A percentile compares a stretch with the other conserved stretches of the same genome.
Conservation (phyloP, 2,329 filamentous ascomycete species). For the Capronia coronata region DNA sequence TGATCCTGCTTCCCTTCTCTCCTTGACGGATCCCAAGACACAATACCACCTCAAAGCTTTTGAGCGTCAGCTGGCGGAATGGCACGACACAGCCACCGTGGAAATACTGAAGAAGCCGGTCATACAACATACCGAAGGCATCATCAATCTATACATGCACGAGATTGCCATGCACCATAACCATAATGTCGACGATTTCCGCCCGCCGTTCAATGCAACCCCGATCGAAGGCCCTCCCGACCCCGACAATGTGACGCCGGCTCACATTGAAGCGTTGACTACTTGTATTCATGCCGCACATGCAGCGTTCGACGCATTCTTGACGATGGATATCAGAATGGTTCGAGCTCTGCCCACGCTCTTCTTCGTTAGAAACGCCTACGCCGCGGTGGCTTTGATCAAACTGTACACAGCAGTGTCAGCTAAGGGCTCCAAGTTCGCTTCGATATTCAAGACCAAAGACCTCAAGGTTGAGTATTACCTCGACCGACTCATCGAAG, state of each 20-base stretch:
- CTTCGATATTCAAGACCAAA: constrained; percentile 62
- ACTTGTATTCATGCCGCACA: constrained; percentile 63
- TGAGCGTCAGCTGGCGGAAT: constrained; percentile 58
- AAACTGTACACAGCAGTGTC: constrained; percentile 66
- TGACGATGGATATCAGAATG: constrained; percentile 52
- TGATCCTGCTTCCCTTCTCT: constrained; percentile 49
- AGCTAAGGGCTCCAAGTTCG: constrained; percentile 58
- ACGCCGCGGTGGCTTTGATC: constrained; percentile 64
- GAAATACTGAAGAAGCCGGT: constrained; percentile 50
- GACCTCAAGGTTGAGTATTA: constrained; percentile 61
- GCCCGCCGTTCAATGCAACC: constrained; percentile 36
- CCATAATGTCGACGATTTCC: constrained; percentile 50
- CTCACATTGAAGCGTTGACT: constrained; percentile 61
- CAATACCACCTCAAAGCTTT: constrained; percentile 60
- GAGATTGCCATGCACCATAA: constrained; percentile 66
- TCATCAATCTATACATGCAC: constrained; percentile 66
- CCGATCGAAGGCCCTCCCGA: constrained; percentile 29
- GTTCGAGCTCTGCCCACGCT: constrained; percentile 64
- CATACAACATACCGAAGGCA: constrained; percentile 57
- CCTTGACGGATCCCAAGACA: constrained; percentile 56
- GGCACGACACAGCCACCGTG: constrained; percentile 49
- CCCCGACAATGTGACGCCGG: constrained; percentile 43
- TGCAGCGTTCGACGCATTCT: constrained; percentile 58
- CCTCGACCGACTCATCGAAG: constrained; percentile 62
- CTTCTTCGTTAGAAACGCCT: constrained; percentile 64